Evolutionary conservation across 2,329 filamentous ascomycete genomes (phyloP), one percentile per base, ranked within the genome.

Genomic region (Hymenoscyphus occultus): DNA sequence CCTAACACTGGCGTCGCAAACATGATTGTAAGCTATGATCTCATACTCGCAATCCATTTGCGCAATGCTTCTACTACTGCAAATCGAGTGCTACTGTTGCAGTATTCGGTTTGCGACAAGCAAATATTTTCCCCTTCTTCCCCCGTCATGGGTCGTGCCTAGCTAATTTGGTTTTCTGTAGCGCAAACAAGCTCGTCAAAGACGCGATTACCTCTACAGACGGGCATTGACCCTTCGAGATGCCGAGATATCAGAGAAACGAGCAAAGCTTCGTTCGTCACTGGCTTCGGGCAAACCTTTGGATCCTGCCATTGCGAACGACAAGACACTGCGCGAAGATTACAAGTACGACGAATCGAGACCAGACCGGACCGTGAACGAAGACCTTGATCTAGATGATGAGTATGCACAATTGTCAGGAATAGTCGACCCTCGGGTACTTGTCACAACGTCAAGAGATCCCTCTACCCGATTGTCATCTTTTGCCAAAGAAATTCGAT

Each of bases 361-460:
- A 31, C 83, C 84, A 28, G 90, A 93, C 71, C 80, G 87, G 63
- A 87, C 83, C 2, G 81, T 82, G 19, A 84, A 91, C 64, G 89
- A 92, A 64, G 84, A 89, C 75, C 78, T 92, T 19, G 89, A 91
- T 63, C 79, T 96, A 22, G 92, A 96, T 75, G 92, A 96, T 74
- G 94, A 98, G 79, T 98, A 97, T 77, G 87, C 90, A 31, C 88
- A 93, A 71, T 85, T 97, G 0, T 95, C 91, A n/a, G 95, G 95
- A 39, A 87, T 98, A 48, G 86, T 95, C 45, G 95, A 98, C 71
- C 93, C 94, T 6, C 85, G 93, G 62, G 88, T 96, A 3, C 84
- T 98, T 6, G 91, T 97, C 60, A 96, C 94, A 31, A 99, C 95
- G 3, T 95, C 91, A 57, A 86, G 95, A 74, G 90, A 94, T 70